A percentile compares a stretch with the other conserved stretches of the same genome.
Evolutionary conservation across 495 filamentous ascomycete genomes (phyloP).

Genomic region (Penicillium desertorum): DNA sequence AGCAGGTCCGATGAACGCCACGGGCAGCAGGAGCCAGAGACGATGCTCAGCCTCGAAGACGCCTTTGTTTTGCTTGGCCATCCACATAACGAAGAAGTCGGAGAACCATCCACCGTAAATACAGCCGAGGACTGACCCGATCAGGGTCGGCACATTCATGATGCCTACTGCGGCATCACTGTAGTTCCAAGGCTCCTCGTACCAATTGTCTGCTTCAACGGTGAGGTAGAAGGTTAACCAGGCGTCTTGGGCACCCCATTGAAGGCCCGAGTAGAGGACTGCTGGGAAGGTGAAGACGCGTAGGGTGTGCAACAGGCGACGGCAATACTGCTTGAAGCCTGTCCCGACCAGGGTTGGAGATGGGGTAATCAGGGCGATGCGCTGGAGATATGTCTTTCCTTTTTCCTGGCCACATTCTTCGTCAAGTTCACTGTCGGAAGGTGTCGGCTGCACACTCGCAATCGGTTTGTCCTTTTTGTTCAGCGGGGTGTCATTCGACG

Average conservation of each 20-base stretch:
- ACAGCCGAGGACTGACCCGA: constrained; percentile 36
- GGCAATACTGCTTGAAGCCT: constrained; percentile 30
- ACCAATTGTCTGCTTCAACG: constrained; percentile 36
- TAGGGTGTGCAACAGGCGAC: constrained; percentile 26
- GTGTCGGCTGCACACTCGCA: constrained; percentile 1
- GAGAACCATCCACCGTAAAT: constrained; percentile 39
- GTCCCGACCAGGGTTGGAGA: constrained; percentile 27
- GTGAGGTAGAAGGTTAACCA: constrained; percentile 43
- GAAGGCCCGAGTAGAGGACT: constrained; percentile 34
- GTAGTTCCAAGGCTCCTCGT: constrained; percentile 34
- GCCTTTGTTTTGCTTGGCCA: constrained; percentile 30
- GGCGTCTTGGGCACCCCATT: constrained; percentile 41
- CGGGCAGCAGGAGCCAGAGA: constrained; percentile 37
- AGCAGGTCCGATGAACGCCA: constrained; percentile 29
- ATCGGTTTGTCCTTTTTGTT: constrained; percentile 9
- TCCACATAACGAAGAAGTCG: constrained; percentile 35
- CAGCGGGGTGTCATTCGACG: neutral
- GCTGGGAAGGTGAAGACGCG: constrained; percentile 37
- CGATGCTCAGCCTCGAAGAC: constrained; percentile 37
- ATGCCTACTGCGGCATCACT: constrained; percentile 32
- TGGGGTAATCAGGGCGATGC: constrained; percentile 33
- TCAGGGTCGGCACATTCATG: constrained; percentile 38
- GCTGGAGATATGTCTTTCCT: constrained; percentile 27
- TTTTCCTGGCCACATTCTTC: constrained; percentile 18
- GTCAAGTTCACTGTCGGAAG: constrained; percentile 2